Conservation (phyloP, 768 basidiomycete species). For the Panaeolus cyanescens region DNA sequence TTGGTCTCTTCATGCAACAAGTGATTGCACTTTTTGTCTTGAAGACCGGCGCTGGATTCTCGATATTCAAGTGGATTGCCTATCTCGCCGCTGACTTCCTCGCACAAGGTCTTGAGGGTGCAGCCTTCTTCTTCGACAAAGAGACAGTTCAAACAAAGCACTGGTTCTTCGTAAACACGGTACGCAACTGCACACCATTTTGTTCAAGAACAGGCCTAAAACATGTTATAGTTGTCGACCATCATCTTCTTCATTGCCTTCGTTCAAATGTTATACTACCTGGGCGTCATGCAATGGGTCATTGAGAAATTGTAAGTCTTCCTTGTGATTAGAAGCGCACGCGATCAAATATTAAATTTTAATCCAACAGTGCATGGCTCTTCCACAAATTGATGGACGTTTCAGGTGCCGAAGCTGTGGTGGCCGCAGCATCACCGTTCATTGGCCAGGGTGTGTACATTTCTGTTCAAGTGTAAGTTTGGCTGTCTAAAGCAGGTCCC, state of each 20-base stretch:
- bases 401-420: slow-evolving; percentile 94
- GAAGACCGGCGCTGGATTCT: slow-evolving; percentile 80
- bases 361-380: slow-evolving; percentile 73
- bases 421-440: slow-evolving; percentile 92
- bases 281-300: slow-evolving; percentile 94
- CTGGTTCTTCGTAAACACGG: slow-evolving; percentile 87
- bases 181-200: slow-evolving; percentile 29
- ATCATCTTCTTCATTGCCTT: slow-evolving; percentile 96
- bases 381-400: slow-evolving; percentile 92
- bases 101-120: slow-evolving; percentile 64
- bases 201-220: not conserved
- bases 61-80: slow-evolving; percentile 84
- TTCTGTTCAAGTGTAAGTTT: not conserved
- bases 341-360: not conserved
- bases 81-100: slow-evolving; percentile 82
- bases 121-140: slow-evolving; percentile 80
- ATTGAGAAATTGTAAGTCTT: slow-evolving; percentile 75
- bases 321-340: not conserved
- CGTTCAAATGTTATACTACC: slow-evolving; percentile 88
- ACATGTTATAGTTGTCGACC: slow-evolving; percentile 52
- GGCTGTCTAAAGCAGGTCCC: not conserved
- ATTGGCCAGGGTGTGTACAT: slow-evolving; percentile 71
- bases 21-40: slow-evolving; percentile 87
- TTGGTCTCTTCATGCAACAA: slow-evolving; percentile 86
- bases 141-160: slow-evolving; percentile 64